These are phyloP conservation scores for Penicillium steckii DNA, from an alignment of 495 filamentous ascomycete species.

Conservation along the genomic window DNA sequence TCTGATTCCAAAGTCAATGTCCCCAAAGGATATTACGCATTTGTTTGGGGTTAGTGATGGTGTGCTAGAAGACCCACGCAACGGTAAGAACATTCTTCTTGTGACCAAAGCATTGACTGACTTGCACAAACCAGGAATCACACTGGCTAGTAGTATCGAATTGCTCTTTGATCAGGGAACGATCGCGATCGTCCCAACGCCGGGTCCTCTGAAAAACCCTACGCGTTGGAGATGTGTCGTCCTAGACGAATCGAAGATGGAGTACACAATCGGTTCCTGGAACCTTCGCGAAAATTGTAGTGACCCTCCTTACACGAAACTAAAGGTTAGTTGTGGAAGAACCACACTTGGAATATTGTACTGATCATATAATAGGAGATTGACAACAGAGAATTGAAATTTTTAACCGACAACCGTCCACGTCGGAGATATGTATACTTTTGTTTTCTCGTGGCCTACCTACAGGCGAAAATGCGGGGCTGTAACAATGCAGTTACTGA, in stretches of 20 bases:
- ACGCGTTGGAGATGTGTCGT: conserved; percentile 13
- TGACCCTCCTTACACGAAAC: no score
- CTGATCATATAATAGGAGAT: conserved; percentile 11
- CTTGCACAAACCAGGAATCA: not conserved
- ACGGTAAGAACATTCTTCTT: not conserved
- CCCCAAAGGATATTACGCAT: no score
- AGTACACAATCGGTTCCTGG: not conserved
- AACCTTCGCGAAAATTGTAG: no score
- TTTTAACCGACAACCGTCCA: conserved; percentile 13
- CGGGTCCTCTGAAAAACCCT: not conserved
- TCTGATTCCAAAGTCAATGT: no score
- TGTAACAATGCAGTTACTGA: not conserved
- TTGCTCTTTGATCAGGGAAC: conserved; percentile 4
- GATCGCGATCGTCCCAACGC: conserved; percentile 6
- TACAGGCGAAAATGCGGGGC: conserved; percentile 8
- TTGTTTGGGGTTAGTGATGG: no score
- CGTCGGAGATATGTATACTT: conserved; percentile 19
- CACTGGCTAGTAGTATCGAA: not conserved
- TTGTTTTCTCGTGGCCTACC: conserved; percentile 16
- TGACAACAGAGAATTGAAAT: conserved; percentile 8
- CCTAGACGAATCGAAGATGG: conserved; percentile 9
- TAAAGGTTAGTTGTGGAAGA: no score
- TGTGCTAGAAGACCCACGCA: not conserved
- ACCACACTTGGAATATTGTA: no score
- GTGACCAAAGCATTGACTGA: not conserved